These are phyloP conservation scores for Lactifluus pinguis DNA, from an alignment of 768 basidiomycete genomes.

Conservation along the genomic window DNA sequence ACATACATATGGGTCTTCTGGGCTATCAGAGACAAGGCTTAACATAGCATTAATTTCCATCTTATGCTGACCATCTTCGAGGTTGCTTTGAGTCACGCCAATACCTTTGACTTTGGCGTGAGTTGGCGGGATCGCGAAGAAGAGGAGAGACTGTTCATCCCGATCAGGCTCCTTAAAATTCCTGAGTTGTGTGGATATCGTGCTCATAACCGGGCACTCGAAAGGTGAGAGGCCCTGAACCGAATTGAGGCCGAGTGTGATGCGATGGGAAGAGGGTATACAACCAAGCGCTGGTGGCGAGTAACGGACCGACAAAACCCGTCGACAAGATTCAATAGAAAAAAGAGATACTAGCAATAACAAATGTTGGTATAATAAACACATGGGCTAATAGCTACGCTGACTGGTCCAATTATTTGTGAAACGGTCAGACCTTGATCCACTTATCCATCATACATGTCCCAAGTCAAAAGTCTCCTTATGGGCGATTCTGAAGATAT, in stretches of 20 bases:
- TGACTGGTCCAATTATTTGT: neutral
- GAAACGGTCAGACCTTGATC: neutral
- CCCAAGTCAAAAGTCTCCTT: neutral
- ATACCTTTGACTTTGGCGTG: constrained; percentile 15
- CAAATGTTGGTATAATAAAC: neutral
- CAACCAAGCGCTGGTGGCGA: neutral
- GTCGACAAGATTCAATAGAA: neutral
- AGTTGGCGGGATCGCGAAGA: constrained; percentile 71
- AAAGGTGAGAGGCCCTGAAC: neutral
- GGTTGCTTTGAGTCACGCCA: constrained; percentile 21
- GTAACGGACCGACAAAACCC: neutral
- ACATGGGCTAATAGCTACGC: neutral
- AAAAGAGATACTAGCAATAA: neutral
- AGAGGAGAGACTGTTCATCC: constrained; percentile 75
- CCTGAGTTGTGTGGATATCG: constrained; percentile 79
- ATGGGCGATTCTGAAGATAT: constrained; percentile 19
- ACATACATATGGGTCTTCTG: constrained; percentile 82
- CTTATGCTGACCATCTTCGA: constrained; percentile 41
- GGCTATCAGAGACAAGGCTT: constrained; percentile 65
- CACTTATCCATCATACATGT: neutral
- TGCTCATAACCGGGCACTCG: constrained; percentile 43
- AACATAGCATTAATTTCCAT: constrained; percentile 89
- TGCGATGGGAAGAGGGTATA: neutral
- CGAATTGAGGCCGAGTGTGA: neutral
- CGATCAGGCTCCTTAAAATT: constrained; percentile 89